These are phyloP conservation scores for Chaetomiaceae sp. DNA, from an alignment of 2,329 filamentous ascomycete species.

Conservation along the genomic window DNA sequence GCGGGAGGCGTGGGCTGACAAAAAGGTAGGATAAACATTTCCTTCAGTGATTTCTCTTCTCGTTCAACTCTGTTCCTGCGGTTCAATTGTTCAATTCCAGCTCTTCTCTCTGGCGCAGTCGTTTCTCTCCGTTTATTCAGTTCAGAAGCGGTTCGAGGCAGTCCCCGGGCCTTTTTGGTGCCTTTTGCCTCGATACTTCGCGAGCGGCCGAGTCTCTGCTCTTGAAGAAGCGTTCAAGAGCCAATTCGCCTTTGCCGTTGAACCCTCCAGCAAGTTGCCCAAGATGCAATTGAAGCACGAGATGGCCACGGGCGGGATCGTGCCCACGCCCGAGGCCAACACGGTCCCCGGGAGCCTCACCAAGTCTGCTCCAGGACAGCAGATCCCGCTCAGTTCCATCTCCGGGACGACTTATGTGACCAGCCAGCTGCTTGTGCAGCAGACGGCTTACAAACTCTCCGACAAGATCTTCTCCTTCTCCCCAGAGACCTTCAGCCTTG, in stretches of 20 bases:
- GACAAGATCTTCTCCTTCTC: constrained; percentile 98
- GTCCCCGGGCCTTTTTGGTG: constrained; percentile 16
- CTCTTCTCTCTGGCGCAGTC: constrained; percentile 23
- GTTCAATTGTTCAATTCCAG: constrained; percentile 1
- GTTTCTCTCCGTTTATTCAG: constrained; percentile 20
- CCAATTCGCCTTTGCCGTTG: constrained; percentile 11
- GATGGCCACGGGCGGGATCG: constrained; percentile 34
- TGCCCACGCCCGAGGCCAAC: constrained; percentile 32
- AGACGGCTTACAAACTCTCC: constrained; percentile 90
- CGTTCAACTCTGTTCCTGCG: constrained; percentile 1
- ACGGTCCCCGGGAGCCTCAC: constrained; percentile 20
- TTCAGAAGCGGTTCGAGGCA: constrained; percentile 23
- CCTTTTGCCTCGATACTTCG: constrained; percentile 23
- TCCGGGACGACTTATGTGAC: constrained; percentile 89
- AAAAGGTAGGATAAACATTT: constrained; percentile 21
- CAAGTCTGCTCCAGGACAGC: constrained; percentile 49
- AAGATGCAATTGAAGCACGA: constrained; percentile 35
- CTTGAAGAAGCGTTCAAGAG: constrained; percentile 23
- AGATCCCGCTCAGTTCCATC: constrained; percentile 56
- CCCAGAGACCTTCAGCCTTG: constrained; percentile 86
- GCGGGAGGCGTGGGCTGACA: constrained; percentile 7
- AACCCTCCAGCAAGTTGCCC: constrained; percentile 10
- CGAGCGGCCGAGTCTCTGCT: constrained; percentile 15
- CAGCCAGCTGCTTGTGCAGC: constrained; percentile 88
- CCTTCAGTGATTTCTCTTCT: constrained; percentile 1